Evolutionary conservation across 2,329 filamentous ascomycete species (phyloP).

Genomic region (Pestalotiopsis sp.): DNA sequence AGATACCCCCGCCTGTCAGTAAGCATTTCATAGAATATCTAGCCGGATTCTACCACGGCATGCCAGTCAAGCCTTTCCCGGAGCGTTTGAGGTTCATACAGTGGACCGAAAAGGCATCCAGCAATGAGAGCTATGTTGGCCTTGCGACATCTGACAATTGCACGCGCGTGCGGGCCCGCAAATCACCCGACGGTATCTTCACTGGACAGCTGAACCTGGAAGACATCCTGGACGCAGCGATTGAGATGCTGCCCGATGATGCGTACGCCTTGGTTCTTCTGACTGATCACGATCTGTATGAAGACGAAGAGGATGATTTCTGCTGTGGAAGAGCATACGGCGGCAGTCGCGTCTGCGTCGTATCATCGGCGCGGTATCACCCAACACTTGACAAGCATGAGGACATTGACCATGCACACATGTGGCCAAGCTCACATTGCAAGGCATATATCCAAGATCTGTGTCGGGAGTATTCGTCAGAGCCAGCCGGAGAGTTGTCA

Average conservation of each 20-base stretch:
- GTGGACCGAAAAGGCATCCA: slow-evolving; percentile 40
- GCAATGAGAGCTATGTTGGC: slow-evolving; percentile 40
- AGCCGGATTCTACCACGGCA: slow-evolving; percentile 50
- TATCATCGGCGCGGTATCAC: slow-evolving; percentile 63
- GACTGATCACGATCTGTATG: slow-evolving; percentile 63
- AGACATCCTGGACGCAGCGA: slow-evolving; percentile 59
- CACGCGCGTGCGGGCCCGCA: slow-evolving; percentile 52
- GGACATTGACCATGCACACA: slow-evolving; percentile 46
- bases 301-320: slow-evolving; percentile 66
- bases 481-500: background rate
- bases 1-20: slow-evolving; percentile 21
- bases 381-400: slow-evolving; percentile 45
- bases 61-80: slow-evolving; percentile 47
- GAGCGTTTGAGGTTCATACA: slow-evolving; percentile 42
- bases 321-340: slow-evolving; percentile 68
- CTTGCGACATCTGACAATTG: slow-evolving; percentile 36
- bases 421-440: slow-evolving; percentile 68
- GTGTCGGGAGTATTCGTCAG: slow-evolving; percentile 25
- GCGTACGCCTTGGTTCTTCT: slow-evolving; percentile 60
- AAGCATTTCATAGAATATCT: slow-evolving; percentile 38
- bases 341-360: slow-evolving; percentile 59
- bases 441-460: slow-evolving; percentile 43
- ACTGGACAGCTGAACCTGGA: slow-evolving; percentile 56
- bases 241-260: slow-evolving; percentile 53
- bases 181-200: slow-evolving; percentile 47